Evolutionary conservation across 192 early-diverging fungal genomes (phyloP), one percentile per base, ranked within the genome.

Genomic region (Backusella luteola): DNA sequence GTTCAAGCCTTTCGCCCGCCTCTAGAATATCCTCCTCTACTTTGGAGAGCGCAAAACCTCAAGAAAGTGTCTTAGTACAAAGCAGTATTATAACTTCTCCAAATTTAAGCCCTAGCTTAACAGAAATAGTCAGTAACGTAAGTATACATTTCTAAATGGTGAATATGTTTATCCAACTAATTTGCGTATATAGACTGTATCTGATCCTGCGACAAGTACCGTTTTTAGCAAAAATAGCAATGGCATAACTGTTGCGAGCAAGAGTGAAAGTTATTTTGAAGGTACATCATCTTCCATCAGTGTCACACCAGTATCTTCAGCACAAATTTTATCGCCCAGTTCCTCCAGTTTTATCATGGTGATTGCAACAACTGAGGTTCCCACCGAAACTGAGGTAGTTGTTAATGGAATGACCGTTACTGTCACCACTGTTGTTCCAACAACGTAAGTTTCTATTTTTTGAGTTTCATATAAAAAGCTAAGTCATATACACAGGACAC

Each of bases 371-470:
- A 74, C 53, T 23, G 53, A 74, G 8, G 21, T 74, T 1, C 49
- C 23, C 19, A 74, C 73, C 35, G 49, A 56, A 38, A 74, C 73
- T 9, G 73, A 74, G 34, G 21, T 74, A 1, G 73, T 74, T 23
- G 12, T 74, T 23, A 63, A 74, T 66, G 73, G 73, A 34, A 34
- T 41, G 34, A 74, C 73, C 0, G 35, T 74, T 19, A 46, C 52
- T 9, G 73, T 74, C 6, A 74, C 73, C n/a, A 74, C 73, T 12
- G 49, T 74, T 1, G 34, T 74, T 39, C 53, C 73, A 36, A 74
- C 32, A 74, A 46, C 53, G 73, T 74, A 74, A 74, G 73, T 23
- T 35, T 29, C 15, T 14, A 6, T 35, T 15, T 34, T 26, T 46
- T 29, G 32, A 26, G 6, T 23, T 69, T 3, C 41, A 69, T 69